Evolutionary conservation across 2,329 filamentous ascomycete species (phyloP).

Genomic region (Phaeosphaeria sp.): DNA sequence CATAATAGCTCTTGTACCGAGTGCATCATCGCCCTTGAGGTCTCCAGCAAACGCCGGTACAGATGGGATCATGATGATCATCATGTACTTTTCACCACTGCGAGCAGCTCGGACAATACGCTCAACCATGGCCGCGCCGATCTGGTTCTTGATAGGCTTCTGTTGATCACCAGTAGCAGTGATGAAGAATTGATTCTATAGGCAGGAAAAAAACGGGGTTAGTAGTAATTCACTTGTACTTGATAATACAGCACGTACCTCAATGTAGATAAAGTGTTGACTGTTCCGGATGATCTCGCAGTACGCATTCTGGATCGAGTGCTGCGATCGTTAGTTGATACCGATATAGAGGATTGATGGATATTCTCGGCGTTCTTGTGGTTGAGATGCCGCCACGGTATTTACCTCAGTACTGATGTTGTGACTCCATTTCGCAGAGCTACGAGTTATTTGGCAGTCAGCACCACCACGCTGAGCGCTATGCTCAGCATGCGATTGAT

Average conservation of each 20-base stretch:
- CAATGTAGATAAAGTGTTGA: constrained; percentile 78
- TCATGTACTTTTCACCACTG: constrained; percentile 71
- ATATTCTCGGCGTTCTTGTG: neutral
- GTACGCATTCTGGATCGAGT: constrained; percentile 89
- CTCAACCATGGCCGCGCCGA: constrained; percentile 80
- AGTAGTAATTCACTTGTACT: no score
- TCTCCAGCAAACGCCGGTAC: constrained; percentile 86
- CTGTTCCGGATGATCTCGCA: constrained; percentile 73
- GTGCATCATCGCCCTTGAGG: constrained; percentile 72
- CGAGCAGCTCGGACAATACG: constrained; percentile 75
- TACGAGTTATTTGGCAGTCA: constrained; percentile 48
- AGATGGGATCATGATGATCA: constrained; percentile 79
- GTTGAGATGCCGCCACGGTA: neutral
- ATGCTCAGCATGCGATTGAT: constrained; percentile 41
- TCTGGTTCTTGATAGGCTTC: constrained; percentile 76
- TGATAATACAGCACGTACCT: constrained; percentile 40
- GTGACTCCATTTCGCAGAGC: constrained; percentile 64
- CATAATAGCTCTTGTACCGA: constrained; percentile 85
- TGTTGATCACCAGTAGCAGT: constrained; percentile 77
- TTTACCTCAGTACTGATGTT: constrained; percentile 62
- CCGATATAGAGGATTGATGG: neutral
- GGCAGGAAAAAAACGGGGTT: no score
- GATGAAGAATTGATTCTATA: constrained; percentile 81
- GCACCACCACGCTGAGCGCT: constrained; percentile 35
- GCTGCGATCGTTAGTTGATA: constrained; percentile 47